Evolutionary conservation across 805 yeast genomes (phyloP).

Genomic region (Hanseniaspora jakobsenii): DNA sequence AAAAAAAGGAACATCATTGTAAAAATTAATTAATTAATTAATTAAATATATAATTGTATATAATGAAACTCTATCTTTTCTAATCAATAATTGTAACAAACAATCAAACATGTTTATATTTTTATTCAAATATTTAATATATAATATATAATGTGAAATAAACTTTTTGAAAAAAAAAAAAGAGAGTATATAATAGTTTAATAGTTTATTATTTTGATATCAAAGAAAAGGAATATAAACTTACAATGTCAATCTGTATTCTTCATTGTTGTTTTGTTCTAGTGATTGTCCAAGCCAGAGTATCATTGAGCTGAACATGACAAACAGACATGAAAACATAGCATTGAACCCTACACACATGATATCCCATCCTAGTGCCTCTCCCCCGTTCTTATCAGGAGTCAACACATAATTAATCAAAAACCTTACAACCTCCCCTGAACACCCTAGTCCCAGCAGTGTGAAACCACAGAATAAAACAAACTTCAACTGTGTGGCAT

Average conservation of each 20-base stretch:
- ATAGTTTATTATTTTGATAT: too few species aligned
- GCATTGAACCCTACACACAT: slow-evolving; percentile 14
- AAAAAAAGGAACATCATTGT: too few species aligned
- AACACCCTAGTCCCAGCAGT: slow-evolving; percentile 81
- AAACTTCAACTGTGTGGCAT: slow-evolving; percentile 76
- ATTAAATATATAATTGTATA: too few species aligned
- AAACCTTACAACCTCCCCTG: slow-evolving; percentile 82
- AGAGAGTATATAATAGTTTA: neutral
- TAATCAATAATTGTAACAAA: too few species aligned
- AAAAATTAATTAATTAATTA: too few species aligned
- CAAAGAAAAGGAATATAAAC: neutral
- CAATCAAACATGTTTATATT: too few species aligned
- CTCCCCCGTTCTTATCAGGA: slow-evolving; percentile 70
- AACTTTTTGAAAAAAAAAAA: neutral
- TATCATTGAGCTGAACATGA: slow-evolving; percentile 78
- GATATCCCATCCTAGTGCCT: slow-evolving; percentile 28
- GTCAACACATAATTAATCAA: slow-evolving; percentile 89
- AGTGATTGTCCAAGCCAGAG: slow-evolving; percentile 74
- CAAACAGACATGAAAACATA: slow-evolving; percentile 31
- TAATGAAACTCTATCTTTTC: too few species aligned
- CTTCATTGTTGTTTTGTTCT: slow-evolving; percentile 8
- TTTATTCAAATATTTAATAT: neutral
- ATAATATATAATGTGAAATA: neutral
- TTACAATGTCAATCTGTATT: slow-evolving; percentile 54
- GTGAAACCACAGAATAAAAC: slow-evolving; percentile 87